These are phyloP conservation scores for Russula compacta DNA, from an alignment of 768 basidiomycete species.

Conservation along the genomic window DNA sequence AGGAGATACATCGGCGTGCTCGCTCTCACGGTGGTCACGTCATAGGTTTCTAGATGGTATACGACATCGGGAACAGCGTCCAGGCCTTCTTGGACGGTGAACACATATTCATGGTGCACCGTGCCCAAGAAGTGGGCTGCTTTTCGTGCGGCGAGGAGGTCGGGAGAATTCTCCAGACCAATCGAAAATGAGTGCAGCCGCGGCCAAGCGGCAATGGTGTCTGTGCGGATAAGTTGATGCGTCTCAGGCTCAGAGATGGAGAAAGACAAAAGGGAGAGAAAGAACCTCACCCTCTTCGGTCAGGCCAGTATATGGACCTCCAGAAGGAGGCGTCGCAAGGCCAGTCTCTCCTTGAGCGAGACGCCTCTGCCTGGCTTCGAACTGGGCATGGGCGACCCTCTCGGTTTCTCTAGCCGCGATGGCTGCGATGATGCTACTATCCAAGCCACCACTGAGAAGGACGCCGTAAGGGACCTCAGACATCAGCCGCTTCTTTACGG, in stretches of 20 bases:
- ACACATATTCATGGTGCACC: constrained; percentile 94
- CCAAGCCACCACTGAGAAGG: constrained; percentile 87
- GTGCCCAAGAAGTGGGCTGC: constrained; percentile 92
- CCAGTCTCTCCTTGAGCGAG: constrained; percentile 46
- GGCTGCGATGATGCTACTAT: constrained; percentile 91
- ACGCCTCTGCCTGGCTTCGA: constrained; percentile 57
- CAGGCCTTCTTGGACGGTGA: constrained; percentile 95
- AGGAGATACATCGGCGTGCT: constrained; percentile 99
- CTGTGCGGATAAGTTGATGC: constrained; percentile 28
- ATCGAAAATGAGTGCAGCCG: constrained; percentile 97
- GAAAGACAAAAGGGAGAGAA: neutral
- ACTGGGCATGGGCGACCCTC: constrained; percentile 74
- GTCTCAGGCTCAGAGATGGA: neutral
- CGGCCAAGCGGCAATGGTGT: constrained; percentile 81
- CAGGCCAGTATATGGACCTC: constrained; percentile 27
- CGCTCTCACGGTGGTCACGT: constrained; percentile 96
- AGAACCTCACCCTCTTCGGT: constrained; percentile 43
- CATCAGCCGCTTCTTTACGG: constrained; percentile 94
- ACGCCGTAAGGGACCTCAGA: constrained; percentile 98
- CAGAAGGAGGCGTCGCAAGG: constrained; percentile 45
- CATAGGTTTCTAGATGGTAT: constrained; percentile 96
- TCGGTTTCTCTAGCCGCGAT: constrained; percentile 95
- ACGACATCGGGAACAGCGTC: constrained; percentile 98
- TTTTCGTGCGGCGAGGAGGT: constrained; percentile 87
- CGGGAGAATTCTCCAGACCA: constrained; percentile 90